These are phyloP conservation scores for Sordariomycetes sp. DNA, from an alignment of 2,329 filamentous ascomycete genomes.

Conservation along the genomic window DNA sequence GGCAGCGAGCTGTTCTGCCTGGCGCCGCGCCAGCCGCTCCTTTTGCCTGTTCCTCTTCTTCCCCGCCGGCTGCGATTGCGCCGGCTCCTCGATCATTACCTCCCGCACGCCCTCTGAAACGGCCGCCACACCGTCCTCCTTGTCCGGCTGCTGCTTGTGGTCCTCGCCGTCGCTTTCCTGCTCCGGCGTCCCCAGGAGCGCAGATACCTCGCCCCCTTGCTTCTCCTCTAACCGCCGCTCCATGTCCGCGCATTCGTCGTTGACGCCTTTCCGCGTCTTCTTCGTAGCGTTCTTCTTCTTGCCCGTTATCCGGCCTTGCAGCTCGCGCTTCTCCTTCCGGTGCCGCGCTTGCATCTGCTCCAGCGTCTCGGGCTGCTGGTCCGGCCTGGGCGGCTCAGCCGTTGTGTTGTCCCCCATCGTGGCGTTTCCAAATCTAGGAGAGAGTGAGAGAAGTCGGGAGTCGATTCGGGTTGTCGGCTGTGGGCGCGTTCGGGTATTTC, in stretches of 20 bases:
- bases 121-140: conserved; percentile 10
- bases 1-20: conserved; percentile 69
- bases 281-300: conserved; percentile 98
- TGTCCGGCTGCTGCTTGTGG: conserved; percentile 11
- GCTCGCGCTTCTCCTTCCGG: conserved; percentile 77
- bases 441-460: background rate
- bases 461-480: background rate
- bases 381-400: background rate
- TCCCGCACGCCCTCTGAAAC: conserved; percentile 10
- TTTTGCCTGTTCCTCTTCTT: conserved; percentile 89
- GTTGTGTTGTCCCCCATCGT: background rate
- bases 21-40: conserved; percentile 78
- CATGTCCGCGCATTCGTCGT: conserved; percentile 62
- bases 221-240: conserved; percentile 56
- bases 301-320: conserved; percentile 76
- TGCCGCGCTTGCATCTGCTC: conserved; percentile 73
- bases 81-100: conserved; percentile 9
- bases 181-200: conserved; percentile 18
- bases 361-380: conserved; percentile 32
- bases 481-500: background rate
- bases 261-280: conserved; percentile 66
- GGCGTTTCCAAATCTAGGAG: background rate
- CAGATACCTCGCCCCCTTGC: conserved; percentile 51
- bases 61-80: conserved; percentile 12
- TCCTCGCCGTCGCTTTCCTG: background rate